These are phyloP conservation scores for Arachnomyces sp. DNA, from an alignment of 2,329 filamentous ascomycete species.

Conservation along the genomic window DNA sequence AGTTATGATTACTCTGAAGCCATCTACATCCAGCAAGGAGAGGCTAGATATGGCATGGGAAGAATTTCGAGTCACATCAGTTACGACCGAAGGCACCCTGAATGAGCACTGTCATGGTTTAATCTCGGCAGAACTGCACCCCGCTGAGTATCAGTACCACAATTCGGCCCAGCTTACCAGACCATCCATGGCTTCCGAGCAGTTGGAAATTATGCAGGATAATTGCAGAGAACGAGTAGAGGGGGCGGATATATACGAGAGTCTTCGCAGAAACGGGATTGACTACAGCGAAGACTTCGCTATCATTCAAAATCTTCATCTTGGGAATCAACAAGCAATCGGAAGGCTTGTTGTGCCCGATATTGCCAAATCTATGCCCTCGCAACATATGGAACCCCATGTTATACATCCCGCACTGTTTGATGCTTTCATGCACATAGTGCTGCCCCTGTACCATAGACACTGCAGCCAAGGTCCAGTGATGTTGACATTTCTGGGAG, in stretches of 20 bases:
- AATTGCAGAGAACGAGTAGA: too few species aligned
- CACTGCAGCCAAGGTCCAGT: slow-evolving; percentile 5
- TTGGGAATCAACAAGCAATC: slow-evolving; percentile 1
- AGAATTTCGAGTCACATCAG: slow-evolving; percentile 12
- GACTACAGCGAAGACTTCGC: slow-evolving; percentile 4
- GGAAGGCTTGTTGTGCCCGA: slow-evolving; percentile 2
- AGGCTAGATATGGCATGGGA: slow-evolving; percentile 2
- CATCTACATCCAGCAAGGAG: too few species aligned
- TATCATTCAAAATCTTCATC: slow-evolving; percentile 2
- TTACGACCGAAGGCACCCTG: slow-evolving; percentile 8
- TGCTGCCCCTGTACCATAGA: slow-evolving; percentile 8
- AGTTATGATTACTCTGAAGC: too few species aligned
- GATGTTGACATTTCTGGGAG: slow-evolving; percentile 5
- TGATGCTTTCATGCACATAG: slow-evolving; percentile 7
- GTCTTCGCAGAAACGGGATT: slow-evolving; percentile 3
- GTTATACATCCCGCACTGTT: slow-evolving; percentile 11
- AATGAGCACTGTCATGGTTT: slow-evolving; percentile 15
- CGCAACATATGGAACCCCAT: slow-evolving; percentile 8
- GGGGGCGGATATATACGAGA: slow-evolving; percentile 1
- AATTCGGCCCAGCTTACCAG: too few species aligned
- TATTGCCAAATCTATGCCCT: slow-evolving; percentile 7
- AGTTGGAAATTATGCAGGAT: too few species aligned
- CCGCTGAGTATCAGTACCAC: background rate
- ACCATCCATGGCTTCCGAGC: background rate
- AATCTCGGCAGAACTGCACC: slow-evolving; percentile 1